A percentile compares a stretch with the other conserved stretches of the same genome.
Evolutionary conservation across 1,284 basidiomycete genomes (phyloP).

Genomic region (Rhodotorula sp.): DNA sequence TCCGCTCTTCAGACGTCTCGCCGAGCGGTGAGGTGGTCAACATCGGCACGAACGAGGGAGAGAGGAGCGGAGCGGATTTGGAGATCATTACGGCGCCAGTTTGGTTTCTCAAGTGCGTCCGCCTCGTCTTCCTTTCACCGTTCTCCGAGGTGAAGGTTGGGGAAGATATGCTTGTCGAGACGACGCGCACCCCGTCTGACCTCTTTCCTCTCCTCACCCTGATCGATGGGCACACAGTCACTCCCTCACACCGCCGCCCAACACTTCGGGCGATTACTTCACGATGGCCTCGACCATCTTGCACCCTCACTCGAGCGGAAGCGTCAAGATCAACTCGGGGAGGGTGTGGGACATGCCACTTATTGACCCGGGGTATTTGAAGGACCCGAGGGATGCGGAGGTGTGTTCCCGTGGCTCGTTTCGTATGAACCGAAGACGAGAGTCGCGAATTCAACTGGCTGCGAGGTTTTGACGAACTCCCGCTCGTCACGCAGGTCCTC

Average conservation of each 20-base stretch:
- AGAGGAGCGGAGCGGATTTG: constrained; percentile 48
- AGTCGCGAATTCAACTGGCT: background rate
- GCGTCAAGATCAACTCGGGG: constrained; percentile 49
- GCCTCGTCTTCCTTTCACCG: background rate
- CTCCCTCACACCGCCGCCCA: constrained; percentile 18
- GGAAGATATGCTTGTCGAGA: too few relatives aligned
- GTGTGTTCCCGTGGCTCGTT: too few relatives aligned
- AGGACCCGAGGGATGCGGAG: constrained; percentile 46
- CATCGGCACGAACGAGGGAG: background rate
- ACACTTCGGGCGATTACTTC: constrained; percentile 7
- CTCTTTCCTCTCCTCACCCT: constrained; percentile 30
- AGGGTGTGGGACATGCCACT: constrained; percentile 52
- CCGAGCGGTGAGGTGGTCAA: constrained; percentile 5
- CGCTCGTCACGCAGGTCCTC: constrained; percentile 34
- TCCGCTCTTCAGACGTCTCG: constrained; percentile 21
- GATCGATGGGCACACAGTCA: constrained; percentile 31
- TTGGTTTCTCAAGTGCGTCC: constrained; percentile 43
- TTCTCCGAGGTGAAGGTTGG: too few relatives aligned
- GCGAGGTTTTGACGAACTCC: constrained; percentile 24
- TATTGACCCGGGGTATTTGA: constrained; percentile 51
- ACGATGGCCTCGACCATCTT: constrained; percentile 33
- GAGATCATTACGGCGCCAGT: constrained; percentile 50
- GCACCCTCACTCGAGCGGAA: constrained; percentile 47
- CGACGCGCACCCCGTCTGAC: background rate
- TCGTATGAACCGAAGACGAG: too few relatives aligned